phyloP scores from a whole-genome alignment of 495 filamentous ascomycete species.

The Hypoxylon lienhwacheense region DNA sequence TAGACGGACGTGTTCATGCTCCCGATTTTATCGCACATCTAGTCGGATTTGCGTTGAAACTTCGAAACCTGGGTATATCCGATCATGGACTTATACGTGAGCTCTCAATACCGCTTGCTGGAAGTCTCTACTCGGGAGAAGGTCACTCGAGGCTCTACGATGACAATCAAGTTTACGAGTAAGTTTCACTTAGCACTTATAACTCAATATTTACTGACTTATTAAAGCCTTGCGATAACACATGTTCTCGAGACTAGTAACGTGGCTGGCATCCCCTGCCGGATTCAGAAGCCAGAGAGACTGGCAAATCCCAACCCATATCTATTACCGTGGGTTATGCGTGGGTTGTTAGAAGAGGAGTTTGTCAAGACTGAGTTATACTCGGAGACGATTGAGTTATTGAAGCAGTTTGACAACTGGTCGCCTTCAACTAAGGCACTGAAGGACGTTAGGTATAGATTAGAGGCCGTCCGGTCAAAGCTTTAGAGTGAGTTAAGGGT shows the following conservation, averaged over 20 bases:
- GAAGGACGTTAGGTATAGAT: constrained; percentile 92
- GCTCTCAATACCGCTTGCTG: constrained; percentile 82
- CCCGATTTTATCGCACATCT: constrained; percentile 92
- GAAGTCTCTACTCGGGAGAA: constrained; percentile 87
- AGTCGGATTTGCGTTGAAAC: constrained; percentile 88
- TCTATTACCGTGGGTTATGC: constrained; percentile 90
- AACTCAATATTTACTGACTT: constrained; percentile 23
- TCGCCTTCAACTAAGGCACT: constrained; percentile 84
- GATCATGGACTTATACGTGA: constrained; percentile 95
- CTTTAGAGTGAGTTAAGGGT: too few species aligned
- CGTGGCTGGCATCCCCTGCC: constrained; percentile 52
- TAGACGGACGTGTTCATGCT: constrained; percentile 89
- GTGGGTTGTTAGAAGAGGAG: constrained; percentile 89
- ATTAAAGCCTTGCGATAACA: constrained; percentile 70
- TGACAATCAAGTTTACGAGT: constrained; percentile 86
- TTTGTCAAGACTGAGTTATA: constrained; percentile 78
- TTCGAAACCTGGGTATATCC: constrained; percentile 86
- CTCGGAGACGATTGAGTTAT: constrained; percentile 74
- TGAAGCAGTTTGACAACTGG: constrained; percentile 92
- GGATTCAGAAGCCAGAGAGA: constrained; percentile 52
- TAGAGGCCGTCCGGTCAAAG: constrained; percentile 89
- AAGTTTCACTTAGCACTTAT: constrained; percentile 34
- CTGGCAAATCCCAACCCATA: constrained; percentile 70
- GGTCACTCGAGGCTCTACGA: constrained; percentile 94
- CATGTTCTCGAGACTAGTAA: constrained; percentile 83